A percentile compares a stretch with the other conserved stretches of the same genome.
Conservation (phyloP, 73 alveolate species). For the Blepharisma stoltei region DNA sequence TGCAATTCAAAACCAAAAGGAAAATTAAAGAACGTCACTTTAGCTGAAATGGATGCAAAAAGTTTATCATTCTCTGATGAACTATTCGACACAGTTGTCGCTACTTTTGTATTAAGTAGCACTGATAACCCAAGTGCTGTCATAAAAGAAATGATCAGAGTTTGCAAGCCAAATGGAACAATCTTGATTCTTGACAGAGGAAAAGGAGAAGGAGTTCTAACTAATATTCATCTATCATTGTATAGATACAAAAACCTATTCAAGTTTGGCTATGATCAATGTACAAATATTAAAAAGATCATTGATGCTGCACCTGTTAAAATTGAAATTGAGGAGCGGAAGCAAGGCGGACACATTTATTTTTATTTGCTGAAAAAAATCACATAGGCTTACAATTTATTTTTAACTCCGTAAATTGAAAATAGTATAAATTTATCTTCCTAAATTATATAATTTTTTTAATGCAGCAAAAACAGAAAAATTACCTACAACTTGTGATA, state of each 20-base stretch:
- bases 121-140: neutral
- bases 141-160: neutral
- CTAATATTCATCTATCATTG: neutral
- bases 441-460: too few species aligned
- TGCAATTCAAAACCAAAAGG: neutral
- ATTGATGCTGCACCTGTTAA: neutral
- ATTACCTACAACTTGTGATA: too few species aligned
- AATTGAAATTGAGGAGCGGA: neutral
- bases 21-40: neutral
- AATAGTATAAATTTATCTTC: too few species aligned
- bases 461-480: too few species aligned
- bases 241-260: neutral
- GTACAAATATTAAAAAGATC: neutral
- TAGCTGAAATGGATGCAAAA: conserved; percentile 15
- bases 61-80: neutral
- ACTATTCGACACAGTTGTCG: conserved; percentile 3
- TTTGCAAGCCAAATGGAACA: conserved; percentile 10
- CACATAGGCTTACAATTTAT: neutral
- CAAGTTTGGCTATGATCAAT: neutral
- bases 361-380: neutral
- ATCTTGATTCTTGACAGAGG: conserved; percentile 18
- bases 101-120: conserved; percentile 21
- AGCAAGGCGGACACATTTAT: neutral
- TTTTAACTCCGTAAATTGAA: too few species aligned
- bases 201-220: neutral